Conservation (phyloP, 352 stramenopile species). For the Thraustochytrium striatum region DNA sequence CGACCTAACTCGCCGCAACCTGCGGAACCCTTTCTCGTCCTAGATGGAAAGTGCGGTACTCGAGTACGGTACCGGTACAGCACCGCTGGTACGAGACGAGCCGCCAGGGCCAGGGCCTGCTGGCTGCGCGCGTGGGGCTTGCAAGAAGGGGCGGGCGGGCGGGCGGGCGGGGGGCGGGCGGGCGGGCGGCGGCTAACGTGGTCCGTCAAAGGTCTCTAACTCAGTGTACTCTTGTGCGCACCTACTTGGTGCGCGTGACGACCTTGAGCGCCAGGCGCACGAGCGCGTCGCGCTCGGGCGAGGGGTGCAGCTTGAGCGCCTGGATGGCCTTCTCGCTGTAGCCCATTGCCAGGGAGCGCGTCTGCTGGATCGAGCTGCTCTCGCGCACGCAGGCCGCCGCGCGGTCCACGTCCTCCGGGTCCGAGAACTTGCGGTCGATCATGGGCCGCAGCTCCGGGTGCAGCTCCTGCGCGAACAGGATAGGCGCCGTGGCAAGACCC, state of each 20-base stretch:
- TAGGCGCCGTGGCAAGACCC: conserved; percentile 90
- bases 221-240: too few relatives aligned
- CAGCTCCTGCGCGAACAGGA: conserved; percentile 90
- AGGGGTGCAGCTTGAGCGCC: conserved; percentile 69
- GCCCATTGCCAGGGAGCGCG: conserved; percentile 87
- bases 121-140: too few relatives aligned
- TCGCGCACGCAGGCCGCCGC: conserved; percentile 79
- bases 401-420: conserved; percentile 52
- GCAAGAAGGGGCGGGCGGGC: too few relatives aligned
- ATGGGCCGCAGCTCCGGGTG: conserved; percentile 66
- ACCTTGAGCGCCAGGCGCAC: conserved; percentile 37
- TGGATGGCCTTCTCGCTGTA: conserved; percentile 92
- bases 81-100: too few relatives aligned
- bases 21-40: too few relatives aligned
- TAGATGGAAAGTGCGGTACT: too few relatives aligned
- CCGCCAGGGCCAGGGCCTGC: too few relatives aligned
- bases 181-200: too few relatives aligned
- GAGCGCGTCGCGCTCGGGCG: conserved; percentile 34
- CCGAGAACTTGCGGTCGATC: conserved; percentile 52
- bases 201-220: too few relatives aligned
- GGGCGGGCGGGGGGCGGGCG: too few relatives aligned
- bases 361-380: conserved; percentile 82
- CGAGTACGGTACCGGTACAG: too few relatives aligned
- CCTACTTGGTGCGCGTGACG: conserved; percentile 28
- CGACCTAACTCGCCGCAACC: too few relatives aligned